Percentiles rank a stretch among this genome's conserved stretches.
These are phyloP conservation scores for Lasiodiplodia gonubiensis DNA, from an alignment of 2,329 filamentous ascomycete genomes.

Conservation along the genomic window DNA sequence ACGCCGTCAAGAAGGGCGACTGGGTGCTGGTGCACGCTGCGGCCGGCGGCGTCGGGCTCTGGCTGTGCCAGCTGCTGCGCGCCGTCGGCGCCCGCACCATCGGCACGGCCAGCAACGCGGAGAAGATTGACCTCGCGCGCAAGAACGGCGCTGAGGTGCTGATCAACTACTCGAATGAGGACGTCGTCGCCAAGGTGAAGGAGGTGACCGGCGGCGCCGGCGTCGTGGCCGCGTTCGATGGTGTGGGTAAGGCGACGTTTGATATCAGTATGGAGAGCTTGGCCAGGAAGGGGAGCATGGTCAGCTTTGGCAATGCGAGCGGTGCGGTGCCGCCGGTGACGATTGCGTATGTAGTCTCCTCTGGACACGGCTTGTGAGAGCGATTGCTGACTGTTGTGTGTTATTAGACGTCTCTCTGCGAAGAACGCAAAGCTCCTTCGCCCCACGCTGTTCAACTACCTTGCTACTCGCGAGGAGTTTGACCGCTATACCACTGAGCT, in stretches of 20 bases:
- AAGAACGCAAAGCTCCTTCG: constrained; percentile 81
- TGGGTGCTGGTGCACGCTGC: constrained; percentile 87
- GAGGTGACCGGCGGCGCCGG: constrained; percentile 76
- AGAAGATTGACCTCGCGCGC: constrained; percentile 74
- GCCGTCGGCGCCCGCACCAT: constrained; percentile 77
- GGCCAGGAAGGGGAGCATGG: constrained; percentile 76
- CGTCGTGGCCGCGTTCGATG: constrained; percentile 80
- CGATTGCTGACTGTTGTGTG: background rate
- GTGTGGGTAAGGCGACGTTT: constrained; percentile 84
- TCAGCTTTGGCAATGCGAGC: constrained; percentile 82
- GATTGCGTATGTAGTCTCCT: constrained; percentile 61
- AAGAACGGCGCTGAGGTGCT: constrained; percentile 73
- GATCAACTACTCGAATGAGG: constrained; percentile 70
- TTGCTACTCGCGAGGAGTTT: constrained; percentile 72
- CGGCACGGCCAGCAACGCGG: constrained; percentile 74
- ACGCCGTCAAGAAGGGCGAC: constrained; percentile 73
- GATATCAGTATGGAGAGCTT: constrained; percentile 76
- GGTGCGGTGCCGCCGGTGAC: constrained; percentile 76
- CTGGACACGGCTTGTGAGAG: constrained; percentile 31
- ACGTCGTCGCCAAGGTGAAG: constrained; percentile 64
- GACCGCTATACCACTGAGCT: constrained; percentile 73
- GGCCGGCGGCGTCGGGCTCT: constrained; percentile 74
- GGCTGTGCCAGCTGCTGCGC: constrained; percentile 76
- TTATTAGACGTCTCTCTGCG: constrained; percentile 57
- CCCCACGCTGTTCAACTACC: constrained; percentile 75